A percentile compares a stretch with the other conserved stretches of the same genome.
Evolutionary conservation across 345 rosid species (phyloP).

Genomic region (Populus deltoides): DNA sequence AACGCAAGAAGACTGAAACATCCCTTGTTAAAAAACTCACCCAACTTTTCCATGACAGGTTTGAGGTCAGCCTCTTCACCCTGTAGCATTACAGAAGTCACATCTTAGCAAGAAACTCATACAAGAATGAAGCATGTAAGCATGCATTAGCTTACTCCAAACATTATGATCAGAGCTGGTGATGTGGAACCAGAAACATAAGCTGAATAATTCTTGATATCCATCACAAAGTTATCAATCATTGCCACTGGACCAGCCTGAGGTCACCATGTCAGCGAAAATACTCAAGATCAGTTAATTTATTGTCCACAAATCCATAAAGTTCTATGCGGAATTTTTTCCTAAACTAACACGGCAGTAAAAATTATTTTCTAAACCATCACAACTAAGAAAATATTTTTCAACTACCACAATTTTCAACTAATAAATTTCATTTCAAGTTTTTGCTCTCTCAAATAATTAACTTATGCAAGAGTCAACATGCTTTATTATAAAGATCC

Average conservation of each 20-base stretch:
- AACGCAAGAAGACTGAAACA: too few relatives aligned
- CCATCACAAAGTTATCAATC: constrained; percentile 59
- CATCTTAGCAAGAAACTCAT: constrained; percentile 7
- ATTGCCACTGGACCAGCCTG: constrained; percentile 36
- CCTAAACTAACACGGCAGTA: too few relatives aligned
- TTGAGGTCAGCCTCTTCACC: constrained; percentile 36
- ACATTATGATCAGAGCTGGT: constrained; percentile 64
- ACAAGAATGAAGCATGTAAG: not conserved
- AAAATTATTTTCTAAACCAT: too few relatives aligned
- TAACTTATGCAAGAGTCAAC: too few relatives aligned
- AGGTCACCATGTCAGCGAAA: constrained; percentile 1
- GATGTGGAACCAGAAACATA: constrained; percentile 51
- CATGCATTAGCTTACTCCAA: constrained; percentile 50
- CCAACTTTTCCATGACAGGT: constrained; percentile 52
- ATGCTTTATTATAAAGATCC: not conserved
- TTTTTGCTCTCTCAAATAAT: too few relatives aligned
- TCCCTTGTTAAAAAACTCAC: constrained; percentile 36
- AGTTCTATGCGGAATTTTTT: too few relatives aligned
- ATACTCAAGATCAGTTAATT: constrained; percentile 6
- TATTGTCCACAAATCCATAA: not conserved
- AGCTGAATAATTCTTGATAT: constrained; percentile 48
- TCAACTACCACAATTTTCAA: not conserved
- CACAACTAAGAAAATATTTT: too few relatives aligned
- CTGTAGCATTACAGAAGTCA: constrained; percentile 35
- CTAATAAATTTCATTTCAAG: not conserved